Base-by-base conservation (phyloP, 495 filamentous ascomycete species). In the Alectoria sarmentosa region DNA sequence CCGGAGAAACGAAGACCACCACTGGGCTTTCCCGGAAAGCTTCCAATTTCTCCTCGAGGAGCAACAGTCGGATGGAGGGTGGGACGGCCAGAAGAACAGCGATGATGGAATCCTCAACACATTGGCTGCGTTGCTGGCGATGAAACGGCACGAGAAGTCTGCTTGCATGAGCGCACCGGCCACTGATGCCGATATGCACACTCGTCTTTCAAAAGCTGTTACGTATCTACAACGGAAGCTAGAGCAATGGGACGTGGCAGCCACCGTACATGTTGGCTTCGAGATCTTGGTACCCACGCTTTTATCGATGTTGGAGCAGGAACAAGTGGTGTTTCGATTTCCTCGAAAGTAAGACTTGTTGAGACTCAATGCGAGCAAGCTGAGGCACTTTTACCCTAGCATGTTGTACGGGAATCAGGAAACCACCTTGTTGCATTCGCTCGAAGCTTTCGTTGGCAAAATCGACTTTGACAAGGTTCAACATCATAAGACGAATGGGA, bases 361-460 rank as follows among this genome's bases (percentile, higher is more conserved):
- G 17, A 62, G 26, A 2, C 1, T 14, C 32, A 14, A 61, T 54
- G 21, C 30, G 61, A 26, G 48, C 30, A 77, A 76, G 62, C 11
- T 77, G 41, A 39, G 62, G 6, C 67, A 63, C 19, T 70, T 76
- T 55, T 54, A 67, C 1, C 60, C 69, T 1, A 63, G 71, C 13
- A 61, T 65, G 49, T 69, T 80, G 11, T 80, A 67, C 46, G 23
- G 23, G 3, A 37, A 19, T 3, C 3, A 3, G 3, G 7, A 61
- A 3, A 60, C 69, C 1, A 76, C 77, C 0, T 64, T 73, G 2
- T 61, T 78, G n/a, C 77, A 83, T 59, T 80, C 79, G 4, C 68
- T 83, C 7, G 80, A 83, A 61, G 75, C 79, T 4, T 78, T 82
- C 48, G 71, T 76, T 9, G 79, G 76, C 7, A 70, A 69, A 14